A percentile compares a stretch with the other conserved stretches of the same genome.
phyloP scores from a whole-genome alignment of 2,329 filamentous ascomycete species.

The Aspergillus fischeri region DNA sequence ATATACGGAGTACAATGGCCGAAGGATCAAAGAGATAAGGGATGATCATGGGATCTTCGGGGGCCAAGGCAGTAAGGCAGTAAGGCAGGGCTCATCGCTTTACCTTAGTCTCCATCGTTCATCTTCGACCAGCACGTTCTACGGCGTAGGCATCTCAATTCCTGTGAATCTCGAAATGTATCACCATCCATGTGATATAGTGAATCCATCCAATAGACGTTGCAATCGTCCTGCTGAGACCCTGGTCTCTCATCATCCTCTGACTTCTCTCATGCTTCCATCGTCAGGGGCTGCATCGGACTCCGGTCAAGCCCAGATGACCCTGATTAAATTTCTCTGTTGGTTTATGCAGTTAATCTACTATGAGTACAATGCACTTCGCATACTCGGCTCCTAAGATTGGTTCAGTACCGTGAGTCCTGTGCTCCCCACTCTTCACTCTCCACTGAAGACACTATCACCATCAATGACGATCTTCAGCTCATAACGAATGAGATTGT shows the following conservation, averaged over 20 bases:
- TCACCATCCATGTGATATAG: background rate
- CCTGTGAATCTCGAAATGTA: background rate
- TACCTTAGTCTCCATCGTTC: background rate
- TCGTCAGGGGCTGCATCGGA: background rate
- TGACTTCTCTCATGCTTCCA: background rate
- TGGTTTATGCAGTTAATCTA: background rate
- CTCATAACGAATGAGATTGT: conserved; percentile 3
- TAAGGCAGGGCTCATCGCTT: background rate
- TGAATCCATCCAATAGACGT: background rate
- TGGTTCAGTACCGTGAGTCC: background rate
- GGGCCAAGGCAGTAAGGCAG: background rate
- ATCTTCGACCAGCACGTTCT: background rate
- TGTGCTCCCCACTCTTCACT: background rate
- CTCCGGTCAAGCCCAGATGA: background rate
- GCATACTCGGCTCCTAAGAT: background rate
- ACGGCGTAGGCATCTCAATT: background rate
- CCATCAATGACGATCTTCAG: conserved; percentile 9
- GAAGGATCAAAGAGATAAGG: background rate
- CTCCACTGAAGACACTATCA: background rate
- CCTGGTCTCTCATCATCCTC: background rate
- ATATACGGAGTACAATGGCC: background rate
- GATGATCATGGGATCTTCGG: background rate
- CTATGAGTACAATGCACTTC: too few relatives aligned
- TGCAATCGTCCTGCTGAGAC: background rate
- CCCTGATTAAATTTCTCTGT: background rate